Percentiles rank a stretch among this genome's conserved stretches.
Conservation (phyloP, 371 early-diverging fungal species). For the Gilbertella persicaria region DNA sequence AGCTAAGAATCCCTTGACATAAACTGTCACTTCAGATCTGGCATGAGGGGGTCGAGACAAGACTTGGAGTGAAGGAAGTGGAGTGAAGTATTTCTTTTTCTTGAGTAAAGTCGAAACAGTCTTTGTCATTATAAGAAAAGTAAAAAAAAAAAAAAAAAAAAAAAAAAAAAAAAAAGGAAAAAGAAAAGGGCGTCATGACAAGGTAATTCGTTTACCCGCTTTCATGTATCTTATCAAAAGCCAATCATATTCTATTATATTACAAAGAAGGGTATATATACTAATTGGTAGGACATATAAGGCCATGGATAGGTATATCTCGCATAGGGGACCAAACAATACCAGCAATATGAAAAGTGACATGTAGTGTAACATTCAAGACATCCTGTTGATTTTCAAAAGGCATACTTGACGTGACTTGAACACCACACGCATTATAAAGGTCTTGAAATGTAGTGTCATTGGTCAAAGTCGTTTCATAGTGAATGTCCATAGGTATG, state of each 20-base stretch:
- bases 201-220: no score
- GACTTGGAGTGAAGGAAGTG: conserved; percentile 40
- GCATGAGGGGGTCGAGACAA: conserved; percentile 33
- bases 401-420: conserved; percentile 16
- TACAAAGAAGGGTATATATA: not conserved
- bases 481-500: conserved; percentile 21
- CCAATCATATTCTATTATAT: no score
- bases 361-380: conserved; percentile 29
- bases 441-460: conserved; percentile 40
- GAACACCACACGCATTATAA: conserved; percentile 39
- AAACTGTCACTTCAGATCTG: conserved; percentile 46
- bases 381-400: conserved; percentile 21
- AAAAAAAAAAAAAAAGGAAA: not conserved
- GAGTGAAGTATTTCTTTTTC: conserved; percentile 39
- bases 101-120: not conserved
- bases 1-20: conserved; percentile 46
- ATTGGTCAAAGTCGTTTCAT: conserved; percentile 19
- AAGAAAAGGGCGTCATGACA: no score
- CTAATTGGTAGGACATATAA: conserved; percentile 25
- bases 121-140: not conserved
- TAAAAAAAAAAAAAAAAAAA: conserved; percentile 2
- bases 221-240: no score
- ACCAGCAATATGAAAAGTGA: conserved; percentile 34
- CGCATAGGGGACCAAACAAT: conserved; percentile 35
- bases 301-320: conserved; percentile 16